Percentiles rank a stretch among this genome's conserved stretches.
Evolutionary conservation across 2,329 filamentous ascomycete genomes (phyloP).

Genomic region (Clonostachys rosea): DNA sequence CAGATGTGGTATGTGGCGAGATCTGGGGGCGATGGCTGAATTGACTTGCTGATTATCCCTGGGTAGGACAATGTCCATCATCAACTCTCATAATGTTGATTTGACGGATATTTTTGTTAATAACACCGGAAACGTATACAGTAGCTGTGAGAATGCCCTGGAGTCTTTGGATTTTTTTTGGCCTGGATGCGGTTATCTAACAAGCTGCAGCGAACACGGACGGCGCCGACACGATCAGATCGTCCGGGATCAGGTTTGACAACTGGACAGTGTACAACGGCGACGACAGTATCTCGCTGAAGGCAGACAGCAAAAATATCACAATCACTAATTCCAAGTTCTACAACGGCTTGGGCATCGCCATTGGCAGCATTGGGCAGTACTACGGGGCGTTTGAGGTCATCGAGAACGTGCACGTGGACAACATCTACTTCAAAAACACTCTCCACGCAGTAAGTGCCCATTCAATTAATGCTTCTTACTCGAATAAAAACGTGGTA

Average conservation of each 20-base stretch:
- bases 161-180: not conserved
- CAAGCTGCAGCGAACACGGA: conserved; percentile 11
- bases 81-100: conserved; percentile 31
- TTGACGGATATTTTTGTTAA: conserved; percentile 41
- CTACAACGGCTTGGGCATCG: conserved; percentile 33
- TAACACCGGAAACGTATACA: conserved; percentile 18
- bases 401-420: conserved; percentile 40
- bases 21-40: no score
- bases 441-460: conserved; percentile 34
- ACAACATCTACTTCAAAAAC: conserved; percentile 34
- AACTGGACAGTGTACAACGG: conserved; percentile 39
- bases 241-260: conserved; percentile 36
- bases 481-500: no score
- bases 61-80: conserved; percentile 19
- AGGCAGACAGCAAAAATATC: conserved; percentile 15
- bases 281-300: conserved; percentile 25
- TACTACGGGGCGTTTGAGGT: conserved; percentile 42
- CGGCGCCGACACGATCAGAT: conserved; percentile 38
- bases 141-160: not conserved
- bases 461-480: no score
- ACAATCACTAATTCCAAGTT: conserved; percentile 30
- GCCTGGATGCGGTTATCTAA: not conserved
- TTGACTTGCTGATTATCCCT: conserved; percentile 5
- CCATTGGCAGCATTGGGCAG: conserved; percentile 43
- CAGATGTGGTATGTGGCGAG: conserved; percentile 46